These are phyloP conservation scores for Calendula officinalis DNA, from an alignment of 129 eudicot species.

Conservation along the genomic window DNA sequence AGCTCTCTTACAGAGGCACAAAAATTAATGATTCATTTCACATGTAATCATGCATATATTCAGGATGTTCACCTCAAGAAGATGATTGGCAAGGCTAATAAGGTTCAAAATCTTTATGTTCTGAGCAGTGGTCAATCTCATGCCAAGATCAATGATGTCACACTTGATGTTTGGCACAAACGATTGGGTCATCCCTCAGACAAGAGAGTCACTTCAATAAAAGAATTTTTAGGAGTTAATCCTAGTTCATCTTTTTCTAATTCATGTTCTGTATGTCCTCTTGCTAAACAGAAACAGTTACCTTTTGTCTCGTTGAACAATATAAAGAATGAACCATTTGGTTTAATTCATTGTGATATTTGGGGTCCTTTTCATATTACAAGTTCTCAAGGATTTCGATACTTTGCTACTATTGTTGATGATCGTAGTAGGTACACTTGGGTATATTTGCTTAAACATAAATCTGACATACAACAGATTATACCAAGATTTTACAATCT, in stretches of 20 bases:
- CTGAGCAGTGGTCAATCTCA: neutral
- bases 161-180: no score
- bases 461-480: neutral
- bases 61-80: neutral
- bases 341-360: no score
- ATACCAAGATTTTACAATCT: neutral
- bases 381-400: neutral
- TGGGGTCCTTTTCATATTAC: neutral
- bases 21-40: neutral
- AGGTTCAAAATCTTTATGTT: neutral
- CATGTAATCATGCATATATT: neutral
- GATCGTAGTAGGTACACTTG: neutral
- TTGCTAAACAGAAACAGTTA: neutral
- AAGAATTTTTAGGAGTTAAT: neutral
- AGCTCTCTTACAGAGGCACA: neutral
- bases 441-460: neutral
- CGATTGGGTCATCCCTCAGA: neutral
- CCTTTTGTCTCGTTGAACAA: neutral
- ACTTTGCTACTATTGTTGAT: neutral
- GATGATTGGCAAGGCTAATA: no score
- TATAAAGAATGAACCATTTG: neutral
- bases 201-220: neutral
- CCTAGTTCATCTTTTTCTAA: no score
- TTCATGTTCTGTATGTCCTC: neutral
- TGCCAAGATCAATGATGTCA: no score